These are phyloP conservation scores for Karstenula rhodostoma DNA, from an alignment of 2,329 filamentous ascomycete species.

Conservation along the genomic window DNA sequence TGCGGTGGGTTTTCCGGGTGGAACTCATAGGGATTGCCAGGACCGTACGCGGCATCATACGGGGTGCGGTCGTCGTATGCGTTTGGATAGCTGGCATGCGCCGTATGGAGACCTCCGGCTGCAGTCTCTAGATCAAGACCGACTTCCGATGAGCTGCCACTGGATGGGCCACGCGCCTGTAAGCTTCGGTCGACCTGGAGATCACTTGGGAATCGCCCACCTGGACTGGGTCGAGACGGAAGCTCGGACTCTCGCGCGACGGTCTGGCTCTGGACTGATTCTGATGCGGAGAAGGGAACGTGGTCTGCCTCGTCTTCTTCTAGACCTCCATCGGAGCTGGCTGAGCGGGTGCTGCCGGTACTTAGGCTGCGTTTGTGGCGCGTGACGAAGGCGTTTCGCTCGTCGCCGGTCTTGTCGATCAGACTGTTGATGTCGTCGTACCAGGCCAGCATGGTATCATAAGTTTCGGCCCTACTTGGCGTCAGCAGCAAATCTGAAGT, in stretches of 20 bases:
- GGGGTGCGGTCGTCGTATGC: slow-evolving; percentile 28
- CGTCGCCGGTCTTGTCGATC: slow-evolving; percentile 87
- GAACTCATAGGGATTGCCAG: slow-evolving; percentile 21
- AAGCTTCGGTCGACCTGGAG: slow-evolving; percentile 86
- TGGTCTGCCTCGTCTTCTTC: slow-evolving; percentile 68
- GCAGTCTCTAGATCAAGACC: slow-evolving; percentile 69
- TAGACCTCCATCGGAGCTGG: slow-evolving; percentile 52
- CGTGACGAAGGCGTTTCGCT: slow-evolving; percentile 86
- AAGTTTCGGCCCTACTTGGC: slow-evolving; percentile 62
- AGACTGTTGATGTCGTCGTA: slow-evolving; percentile 91
- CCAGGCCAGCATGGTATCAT: slow-evolving; percentile 98
- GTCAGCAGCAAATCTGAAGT: not conserved
- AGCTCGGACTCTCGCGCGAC: slow-evolving; percentile 47
- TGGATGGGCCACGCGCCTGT: slow-evolving; percentile 83
- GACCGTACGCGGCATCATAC: slow-evolving; percentile 20
- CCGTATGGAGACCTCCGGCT: slow-evolving; percentile 55
- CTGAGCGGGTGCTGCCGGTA: slow-evolving; percentile 64
- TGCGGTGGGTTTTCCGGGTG: slow-evolving; percentile 13
- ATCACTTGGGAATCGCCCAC: slow-evolving; percentile 96
- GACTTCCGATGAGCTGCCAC: slow-evolving; percentile 72
- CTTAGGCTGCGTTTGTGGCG: slow-evolving; percentile 81
- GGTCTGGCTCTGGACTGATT: slow-evolving; percentile 49
- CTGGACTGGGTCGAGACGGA: slow-evolving; percentile 80
- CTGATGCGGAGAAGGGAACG: slow-evolving; percentile 70
- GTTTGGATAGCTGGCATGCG: slow-evolving; percentile 29